These are phyloP conservation scores for Pterocarpus macrocarpus DNA, from an alignment of 306 rosid genomes.

Conservation along the genomic window DNA sequence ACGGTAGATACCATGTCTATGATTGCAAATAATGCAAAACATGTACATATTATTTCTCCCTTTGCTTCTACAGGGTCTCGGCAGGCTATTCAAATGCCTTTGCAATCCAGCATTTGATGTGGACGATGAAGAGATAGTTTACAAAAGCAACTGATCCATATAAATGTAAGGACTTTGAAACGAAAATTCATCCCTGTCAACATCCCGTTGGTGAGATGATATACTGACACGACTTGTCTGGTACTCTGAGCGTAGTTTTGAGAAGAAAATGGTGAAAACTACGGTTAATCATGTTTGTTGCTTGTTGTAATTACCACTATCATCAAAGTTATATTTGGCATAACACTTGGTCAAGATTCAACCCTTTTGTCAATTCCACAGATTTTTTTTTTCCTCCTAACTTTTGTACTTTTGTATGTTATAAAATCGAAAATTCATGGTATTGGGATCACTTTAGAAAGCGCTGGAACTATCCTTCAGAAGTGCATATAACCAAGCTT, in stretches of 20 bases:
- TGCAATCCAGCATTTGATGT: slow-evolving; percentile 98
- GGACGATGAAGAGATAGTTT: slow-evolving; percentile 92
- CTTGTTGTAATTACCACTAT: slow-evolving; percentile 39
- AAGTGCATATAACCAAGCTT: neutral
- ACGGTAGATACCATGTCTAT: neutral
- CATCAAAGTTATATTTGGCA: slow-evolving; percentile 34
- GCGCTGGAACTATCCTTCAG: neutral
- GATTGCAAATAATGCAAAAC: neutral
- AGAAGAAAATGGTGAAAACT: slow-evolving; percentile 43
- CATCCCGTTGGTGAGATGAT: slow-evolving; percentile 36
- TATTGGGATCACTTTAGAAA: neutral
- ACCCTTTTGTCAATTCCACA: slow-evolving; percentile 26
- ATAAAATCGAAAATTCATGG: slow-evolving; percentile 20
- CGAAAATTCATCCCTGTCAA: slow-evolving; percentile 23
- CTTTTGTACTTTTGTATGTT: neutral
- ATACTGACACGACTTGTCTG: slow-evolving; percentile 15
- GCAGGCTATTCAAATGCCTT: slow-evolving; percentile 95
- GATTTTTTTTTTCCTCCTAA: neutral
- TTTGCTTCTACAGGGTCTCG: slow-evolving; percentile 71
- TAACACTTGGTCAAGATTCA: slow-evolving; percentile 24
- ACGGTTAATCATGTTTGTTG: slow-evolving; percentile 21
- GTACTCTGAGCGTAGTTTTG: slow-evolving; percentile 18
- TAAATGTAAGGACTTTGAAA: slow-evolving; percentile 7
- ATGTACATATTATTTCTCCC: slow-evolving; percentile 24
- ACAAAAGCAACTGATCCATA: slow-evolving; percentile 69